Base-by-base conservation (phyloP, 2,329 filamentous ascomycete species). In the Botrytis squamosa region DNA sequence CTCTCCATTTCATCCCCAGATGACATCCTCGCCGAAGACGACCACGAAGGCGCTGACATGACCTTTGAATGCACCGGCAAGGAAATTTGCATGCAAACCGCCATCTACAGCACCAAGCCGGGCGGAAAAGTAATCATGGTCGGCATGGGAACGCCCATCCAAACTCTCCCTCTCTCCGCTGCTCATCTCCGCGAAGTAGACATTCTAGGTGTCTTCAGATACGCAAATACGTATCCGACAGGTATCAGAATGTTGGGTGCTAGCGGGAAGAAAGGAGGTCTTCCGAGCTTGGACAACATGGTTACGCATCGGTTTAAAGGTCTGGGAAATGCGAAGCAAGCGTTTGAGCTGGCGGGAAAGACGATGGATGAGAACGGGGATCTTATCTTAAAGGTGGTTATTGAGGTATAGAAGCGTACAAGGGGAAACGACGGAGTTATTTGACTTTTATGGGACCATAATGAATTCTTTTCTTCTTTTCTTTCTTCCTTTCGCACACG, bases 1-100 rank as follows among this genome's bases (percentile, higher is more conserved):
- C 82, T 89, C 60, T 81, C 85, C 1, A 75, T 79, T 12, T 73
- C 80, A 10, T 74, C 76, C 55, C 73, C 75, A 76, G 77, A 79
- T 38, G 77, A 77, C 65, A 25, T 78, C 77, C 12, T 80, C 78
- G 79, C 83, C 3, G 79, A 81, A 40, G 84, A 85, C 10, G 80
- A 87, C 79, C 80, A 84, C 3, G 79, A 81, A 42, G 90, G 92
- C 65, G 87, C 93, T 3, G 91, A 93, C 78, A 82, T 91, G 8
- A 88, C 91, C 0, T 94, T 94, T 76, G 92, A 94, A 82, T 94
- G 92, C 80, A 94, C 92, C 0, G 92, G 92, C 42, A 92, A 93
- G 75, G 91, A 92, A 75, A 86, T 88, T 0, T 93, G 92, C 80
- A 90, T 93, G 83, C 92, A 93, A 80, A 91, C 91, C 2, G 87